Percentiles rank a stretch among this genome's conserved stretches.
Evolutionary conservation across 2,329 filamentous ascomycete species (phyloP).

Genomic region (Hypocreales sp.): DNA sequence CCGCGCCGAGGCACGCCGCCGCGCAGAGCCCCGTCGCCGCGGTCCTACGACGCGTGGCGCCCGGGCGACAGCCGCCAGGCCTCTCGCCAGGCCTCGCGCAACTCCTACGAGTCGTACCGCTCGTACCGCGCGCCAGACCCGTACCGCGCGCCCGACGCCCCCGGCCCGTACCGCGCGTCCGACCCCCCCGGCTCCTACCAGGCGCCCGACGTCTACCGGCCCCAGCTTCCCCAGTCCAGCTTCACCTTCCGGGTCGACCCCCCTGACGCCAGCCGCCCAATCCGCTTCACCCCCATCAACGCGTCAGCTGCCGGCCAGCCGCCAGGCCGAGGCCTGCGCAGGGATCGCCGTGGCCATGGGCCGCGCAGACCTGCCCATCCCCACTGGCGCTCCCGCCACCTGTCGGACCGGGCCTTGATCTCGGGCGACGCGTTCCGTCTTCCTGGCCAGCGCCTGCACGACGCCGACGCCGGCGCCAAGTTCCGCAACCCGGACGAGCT

Average conservation of each 20-base stretch:
- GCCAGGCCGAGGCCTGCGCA: conserved; percentile 6
- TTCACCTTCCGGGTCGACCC: conserved; percentile 38
- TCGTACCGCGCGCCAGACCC: too few relatives aligned
- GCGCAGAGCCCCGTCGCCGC: too few relatives aligned
- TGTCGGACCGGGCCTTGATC: conserved; percentile 34
- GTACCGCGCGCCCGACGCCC: neutral
- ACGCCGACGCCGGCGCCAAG: conserved; percentile 28
- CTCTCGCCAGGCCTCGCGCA: too few relatives aligned
- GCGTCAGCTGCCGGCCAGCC: conserved; percentile 8
- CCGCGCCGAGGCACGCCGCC: too few relatives aligned
- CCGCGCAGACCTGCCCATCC: conserved; percentile 12
- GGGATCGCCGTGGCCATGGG: conserved; percentile 11
- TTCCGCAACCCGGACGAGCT: conserved; percentile 41
- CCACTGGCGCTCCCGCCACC: conserved; percentile 22
- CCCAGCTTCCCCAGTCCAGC: conserved; percentile 25
- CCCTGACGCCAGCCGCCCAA: conserved; percentile 23
- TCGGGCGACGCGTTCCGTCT: conserved; percentile 23
- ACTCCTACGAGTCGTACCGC: conserved; percentile 9
- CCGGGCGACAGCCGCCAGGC: conserved; percentile 10
- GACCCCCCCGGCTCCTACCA: neutral
- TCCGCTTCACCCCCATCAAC: conserved; percentile 22
- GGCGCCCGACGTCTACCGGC: conserved; percentile 7
- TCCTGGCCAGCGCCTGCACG: conserved; percentile 29
- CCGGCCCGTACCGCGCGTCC: neutral
- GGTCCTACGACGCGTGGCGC: conserved; percentile 16